phyloP scores from a whole-genome alignment of 108 stramenopile species.

The Mediolabrus comicus region DNA sequence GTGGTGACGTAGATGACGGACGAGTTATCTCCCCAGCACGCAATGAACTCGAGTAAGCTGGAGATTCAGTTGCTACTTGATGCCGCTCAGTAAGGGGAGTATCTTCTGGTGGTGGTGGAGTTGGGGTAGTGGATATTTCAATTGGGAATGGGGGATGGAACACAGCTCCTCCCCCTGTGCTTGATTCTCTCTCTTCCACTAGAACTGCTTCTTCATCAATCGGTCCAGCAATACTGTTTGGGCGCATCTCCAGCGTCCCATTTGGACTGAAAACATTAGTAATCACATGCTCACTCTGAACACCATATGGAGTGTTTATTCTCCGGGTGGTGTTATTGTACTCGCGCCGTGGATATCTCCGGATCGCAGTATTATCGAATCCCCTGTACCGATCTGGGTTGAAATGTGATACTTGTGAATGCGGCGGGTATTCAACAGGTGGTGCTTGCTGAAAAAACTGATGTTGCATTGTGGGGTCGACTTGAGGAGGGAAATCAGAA shows the following conservation, averaged over 20 bases:
- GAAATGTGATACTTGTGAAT: background rate
- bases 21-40: background rate
- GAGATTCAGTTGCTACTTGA: no score
- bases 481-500: background rate
- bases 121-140: slow-evolving; percentile 4
- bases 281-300: background rate
- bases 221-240: slow-evolving; percentile 5
- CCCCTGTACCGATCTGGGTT: slow-evolving; percentile 24
- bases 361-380: slow-evolving; percentile 38
- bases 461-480: no score
- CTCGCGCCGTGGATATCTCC: slow-evolving; percentile 6
- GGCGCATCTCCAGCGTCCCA: background rate
- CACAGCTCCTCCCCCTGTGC: background rate
- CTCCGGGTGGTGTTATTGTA: slow-evolving; percentile 2
- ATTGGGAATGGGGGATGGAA: background rate
- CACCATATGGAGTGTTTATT: background rate
- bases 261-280: background rate
- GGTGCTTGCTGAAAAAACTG: background rate
- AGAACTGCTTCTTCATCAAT: slow-evolving; percentile 34
- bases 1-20: background rate
- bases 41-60: no score
- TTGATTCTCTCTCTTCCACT: background rate
- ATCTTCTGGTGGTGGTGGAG: background rate
- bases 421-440: background rate
- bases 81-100: background rate